These are phyloP conservation scores for Prasinococcaceae sp. DNA, from an alignment of 139 green algal species.

Conservation along the genomic window DNA sequence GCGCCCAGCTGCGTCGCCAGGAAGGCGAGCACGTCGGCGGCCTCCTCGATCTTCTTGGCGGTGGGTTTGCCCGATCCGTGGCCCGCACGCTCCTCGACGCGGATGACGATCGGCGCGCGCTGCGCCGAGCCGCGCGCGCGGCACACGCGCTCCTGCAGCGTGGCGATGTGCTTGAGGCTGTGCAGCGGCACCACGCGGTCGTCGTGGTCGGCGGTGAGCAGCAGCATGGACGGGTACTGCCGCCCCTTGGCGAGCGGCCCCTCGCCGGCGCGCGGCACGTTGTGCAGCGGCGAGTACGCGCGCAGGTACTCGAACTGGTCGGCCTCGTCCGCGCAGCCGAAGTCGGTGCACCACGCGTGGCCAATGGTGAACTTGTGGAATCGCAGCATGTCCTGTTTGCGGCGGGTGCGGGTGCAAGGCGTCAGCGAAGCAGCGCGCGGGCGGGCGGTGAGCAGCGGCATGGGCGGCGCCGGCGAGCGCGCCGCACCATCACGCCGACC, in stretches of 20 bases:
- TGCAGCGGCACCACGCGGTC: conserved; percentile 78
- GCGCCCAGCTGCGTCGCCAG: not conserved
- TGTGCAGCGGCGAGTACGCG: conserved; percentile 72
- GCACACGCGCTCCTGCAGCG: not conserved
- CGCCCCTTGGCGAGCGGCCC: conserved; percentile 6
- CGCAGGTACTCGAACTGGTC: conserved; percentile 51
- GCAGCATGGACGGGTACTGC: conserved; percentile 68
- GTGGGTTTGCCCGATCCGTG: conserved; percentile 85
- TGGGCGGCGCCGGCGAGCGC: too few species aligned
- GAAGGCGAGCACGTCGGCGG: conserved; percentile 11
- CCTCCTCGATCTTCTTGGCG: conserved; percentile 55
- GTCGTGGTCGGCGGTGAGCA: conserved; percentile 74
- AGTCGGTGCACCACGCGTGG: conserved; percentile 46
- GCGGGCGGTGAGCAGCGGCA: too few species aligned
- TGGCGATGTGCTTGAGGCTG: conserved; percentile 61
- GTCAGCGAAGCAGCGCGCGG: too few species aligned
- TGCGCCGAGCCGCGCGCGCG: conserved; percentile 29
- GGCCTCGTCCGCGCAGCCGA: conserved; percentile 54
- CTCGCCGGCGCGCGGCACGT: conserved; percentile 44
- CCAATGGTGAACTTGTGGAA: conserved; percentile 90
- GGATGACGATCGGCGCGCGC: conserved; percentile 66
- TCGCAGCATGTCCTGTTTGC: conserved; percentile 69
- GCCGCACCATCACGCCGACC: too few species aligned
- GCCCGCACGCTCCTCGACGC: conserved; percentile 54
- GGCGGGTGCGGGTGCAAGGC: not conserved